phyloP scores from a whole-genome alignment of 2,329 filamentous ascomycete genomes.

The Stachybotrys chlorohalonatus region DNA sequence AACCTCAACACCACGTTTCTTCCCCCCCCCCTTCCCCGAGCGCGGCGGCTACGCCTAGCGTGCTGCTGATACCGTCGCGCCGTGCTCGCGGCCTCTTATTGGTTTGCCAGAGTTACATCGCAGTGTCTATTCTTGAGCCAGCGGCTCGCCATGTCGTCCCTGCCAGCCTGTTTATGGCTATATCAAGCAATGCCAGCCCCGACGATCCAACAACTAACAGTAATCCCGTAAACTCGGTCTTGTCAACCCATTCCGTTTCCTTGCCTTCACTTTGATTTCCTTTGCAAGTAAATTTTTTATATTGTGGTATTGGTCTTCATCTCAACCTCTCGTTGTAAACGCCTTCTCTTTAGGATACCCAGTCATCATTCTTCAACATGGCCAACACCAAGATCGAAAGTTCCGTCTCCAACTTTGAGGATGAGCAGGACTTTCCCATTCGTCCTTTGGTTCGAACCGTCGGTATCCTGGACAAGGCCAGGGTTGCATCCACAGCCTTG shows the following conservation, averaged over 20 bases:
- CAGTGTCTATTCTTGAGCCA: neutral
- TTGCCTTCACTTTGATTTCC: no score
- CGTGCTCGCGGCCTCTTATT: neutral
- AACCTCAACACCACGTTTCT: neutral
- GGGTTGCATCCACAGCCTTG: constrained; percentile 38
- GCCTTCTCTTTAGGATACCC: neutral
- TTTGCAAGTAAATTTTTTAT: no score
- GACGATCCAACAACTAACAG: no score
- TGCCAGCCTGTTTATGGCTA: no score
- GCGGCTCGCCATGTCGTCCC: neutral
- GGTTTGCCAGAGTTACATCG: neutral
- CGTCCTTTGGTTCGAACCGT: constrained; percentile 27
- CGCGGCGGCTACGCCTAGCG: neutral
- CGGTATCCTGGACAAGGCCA: constrained; percentile 31
- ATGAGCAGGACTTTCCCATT: constrained; percentile 27
- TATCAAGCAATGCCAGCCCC: no score
- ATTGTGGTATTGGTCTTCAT: no score
- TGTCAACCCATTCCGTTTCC: no score
- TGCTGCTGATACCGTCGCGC: neutral
- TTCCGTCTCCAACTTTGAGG: constrained; percentile 39
- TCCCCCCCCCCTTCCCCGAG: no score
- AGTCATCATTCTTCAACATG: constrained; percentile 8
- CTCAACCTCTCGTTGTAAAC: neutral
- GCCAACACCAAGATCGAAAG: constrained; percentile 27
- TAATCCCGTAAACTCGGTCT: no score